A percentile compares a stretch with the other conserved stretches of the same genome.
phyloP scores from a whole-genome alignment of 805 yeast genomes.

The Saturnispora sekii region DNA sequence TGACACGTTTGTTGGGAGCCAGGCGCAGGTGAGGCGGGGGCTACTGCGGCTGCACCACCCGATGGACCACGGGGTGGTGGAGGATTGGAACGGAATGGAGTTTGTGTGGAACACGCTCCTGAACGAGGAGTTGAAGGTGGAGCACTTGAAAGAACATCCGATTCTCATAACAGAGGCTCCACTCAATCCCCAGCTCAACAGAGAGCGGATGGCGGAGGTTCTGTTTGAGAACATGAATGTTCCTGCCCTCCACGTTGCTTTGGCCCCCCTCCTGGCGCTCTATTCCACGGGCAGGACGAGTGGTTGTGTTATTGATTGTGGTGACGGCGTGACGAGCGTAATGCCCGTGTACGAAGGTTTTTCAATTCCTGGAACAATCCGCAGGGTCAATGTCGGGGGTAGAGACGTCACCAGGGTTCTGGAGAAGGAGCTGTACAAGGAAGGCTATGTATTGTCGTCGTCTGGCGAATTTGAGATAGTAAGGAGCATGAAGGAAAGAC shows the following conservation, averaged over 20 bases:
- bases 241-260: conserved; percentile 64
- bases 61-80: conserved; percentile 66
- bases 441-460: conserved; percentile 53
- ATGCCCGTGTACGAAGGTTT: conserved; percentile 92
- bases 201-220: conserved; percentile 53
- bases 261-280: conserved; percentile 72
- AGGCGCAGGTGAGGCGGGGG: conserved; percentile 72
- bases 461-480: conserved; percentile 81
- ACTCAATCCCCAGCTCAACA: conserved; percentile 53
- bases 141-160: conserved; percentile 69
- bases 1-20: conserved; percentile 64
- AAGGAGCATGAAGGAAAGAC: conserved; percentile 63
- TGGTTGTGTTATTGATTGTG: conserved; percentile 83
- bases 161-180: conserved; percentile 85
- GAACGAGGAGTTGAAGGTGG: conserved; percentile 37
- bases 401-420: conserved; percentile 73
- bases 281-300: conserved; percentile 89
- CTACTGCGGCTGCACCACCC: conserved; percentile 66
- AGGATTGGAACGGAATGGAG: conserved; percentile 85
- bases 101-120: conserved; percentile 65
- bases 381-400: conserved; percentile 77
- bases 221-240: conserved; percentile 64
- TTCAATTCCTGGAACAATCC: conserved; percentile 60
- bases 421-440: conserved; percentile 54
- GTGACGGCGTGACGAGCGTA: conserved; percentile 84